Evolutionary conservation across 1,139 yeast species (phyloP), one percentile per base, ranked within the genome.

Genomic region (Debaryomyces sp.): DNA sequence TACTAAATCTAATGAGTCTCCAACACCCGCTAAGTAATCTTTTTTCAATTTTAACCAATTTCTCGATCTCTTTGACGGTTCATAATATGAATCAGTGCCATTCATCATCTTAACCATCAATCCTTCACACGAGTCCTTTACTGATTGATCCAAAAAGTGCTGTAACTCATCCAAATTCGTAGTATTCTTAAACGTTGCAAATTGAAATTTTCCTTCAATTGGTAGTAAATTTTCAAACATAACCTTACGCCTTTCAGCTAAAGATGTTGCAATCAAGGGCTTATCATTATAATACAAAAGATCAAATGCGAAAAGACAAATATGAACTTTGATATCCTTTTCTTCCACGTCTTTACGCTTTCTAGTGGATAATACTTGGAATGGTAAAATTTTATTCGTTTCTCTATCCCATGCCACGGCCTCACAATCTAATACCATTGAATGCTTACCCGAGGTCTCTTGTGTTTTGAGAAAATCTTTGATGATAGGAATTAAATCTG

Each of bases 381-480:
- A 94, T 0, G 99, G 99, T 49, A 94, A 71, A 48, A 95, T 92
- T 63, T 87, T 89, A 26, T 82, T 68, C 18, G 78, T 75, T 43
- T 76, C 84, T 50, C 86, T 74, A 65, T 94, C 97, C 96, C 97
- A 94, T 0, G 99, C 99, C n/a, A 95, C 99, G 5, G 97, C 97
- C 67, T 94, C 99, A 68, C 97, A 89, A 64, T 94, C 99, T 49
- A 94, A 67, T 50, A 94, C 90, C 67, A 92, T 66, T 1, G 85
- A 82, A 1, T 56, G 48, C 15, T 77, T 70, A 4, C 58, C 62
- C 2, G 71, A 67, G n/a, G 56, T 56, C 24, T 62, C 63, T 43
- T 70, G 69, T 7, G 59, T 62, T 23, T 68, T 70, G 43, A 84
- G 67, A 53, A 90, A 82, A 43, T 85, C 86, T 34, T 81, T 80